Evolutionary conservation across 495 filamentous ascomycete genomes (phyloP), one percentile per base, ranked within the genome.

Genomic region (Penicillium samsonianum): DNA sequence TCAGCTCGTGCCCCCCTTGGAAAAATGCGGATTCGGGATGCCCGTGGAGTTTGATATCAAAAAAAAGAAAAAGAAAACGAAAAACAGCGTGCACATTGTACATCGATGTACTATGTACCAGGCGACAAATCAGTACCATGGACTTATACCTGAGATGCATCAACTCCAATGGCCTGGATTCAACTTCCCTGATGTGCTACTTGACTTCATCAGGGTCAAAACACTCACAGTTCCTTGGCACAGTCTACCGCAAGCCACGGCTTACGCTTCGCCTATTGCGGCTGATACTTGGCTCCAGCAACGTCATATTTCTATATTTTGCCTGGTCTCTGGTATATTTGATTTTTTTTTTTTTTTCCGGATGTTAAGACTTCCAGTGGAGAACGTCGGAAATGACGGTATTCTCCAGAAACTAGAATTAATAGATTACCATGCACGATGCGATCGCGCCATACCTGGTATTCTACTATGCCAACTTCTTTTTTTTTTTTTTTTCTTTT

Each of bases 391-490:
- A 40, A 26, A 40, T 28, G 50, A 28, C 33, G 19, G 33, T 52
- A 41, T 19, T 47, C 23, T 47, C 44, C 44, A 47, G 44, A 48
- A 28, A 48, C 17, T 25, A 47, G n/a, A 48, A 31, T 31, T 30
- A 30, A 30, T 30, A 30, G 28, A 30, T 30, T 48, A 48, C 45
- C 28, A 31, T 48, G n/a, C 25, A 6, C 9, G 41, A 43, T 25
- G 22, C 16, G 44, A 28, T 46, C 25, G 25, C 12, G 5, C 42
- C 20, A 25, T 28, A 28, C 44, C 31, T 53, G 50, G 42, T 58
- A 42, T 30, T 23, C 44, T 41, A 20, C 49, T 64, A 64, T 64
- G 53, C 44, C 43, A 45, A 41, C 50, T 55, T 55, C 55, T 12
- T 48, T 28, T 42, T 44, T 53, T 28, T 42, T 42, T 43, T 19